Evolutionary conservation across 176 grass and related monocot genomes (phyloP).

Genomic region (Typha latifolia): DNA sequence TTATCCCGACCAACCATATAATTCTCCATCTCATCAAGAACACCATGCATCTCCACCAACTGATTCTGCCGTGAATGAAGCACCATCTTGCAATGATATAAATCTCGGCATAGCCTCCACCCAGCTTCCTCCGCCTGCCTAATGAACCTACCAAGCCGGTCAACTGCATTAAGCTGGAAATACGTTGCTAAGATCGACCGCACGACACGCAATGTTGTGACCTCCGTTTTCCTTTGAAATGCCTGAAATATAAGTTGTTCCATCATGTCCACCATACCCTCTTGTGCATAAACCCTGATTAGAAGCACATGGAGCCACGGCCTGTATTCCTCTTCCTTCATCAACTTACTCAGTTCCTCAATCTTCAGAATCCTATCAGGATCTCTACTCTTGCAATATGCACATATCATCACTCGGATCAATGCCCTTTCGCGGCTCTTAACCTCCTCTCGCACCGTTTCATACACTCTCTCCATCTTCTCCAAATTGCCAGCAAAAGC

Average conservation of each 20-base stretch:
- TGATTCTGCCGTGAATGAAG: slow-evolving; percentile 25
- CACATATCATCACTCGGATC: slow-evolving; percentile 29
- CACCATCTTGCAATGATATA: slow-evolving; percentile 47
- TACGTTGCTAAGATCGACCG: slow-evolving; percentile 19
- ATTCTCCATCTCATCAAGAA: slow-evolving; percentile 36
- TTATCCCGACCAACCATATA: slow-evolving; percentile 21
- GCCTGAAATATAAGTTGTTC: slow-evolving; percentile 32
- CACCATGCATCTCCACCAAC: slow-evolving; percentile 26
- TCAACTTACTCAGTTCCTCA: slow-evolving; percentile 25
- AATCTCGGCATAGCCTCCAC: slow-evolving; percentile 28
- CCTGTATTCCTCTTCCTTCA: slow-evolving; percentile 28
- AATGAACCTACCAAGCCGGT: slow-evolving; percentile 29
- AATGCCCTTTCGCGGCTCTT: slow-evolving; percentile 11
- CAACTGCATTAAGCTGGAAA: slow-evolving; percentile 25
- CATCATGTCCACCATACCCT: slow-evolving; percentile 29
- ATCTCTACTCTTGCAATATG: slow-evolving; percentile 22
- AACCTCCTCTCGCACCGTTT: slow-evolving; percentile 22
- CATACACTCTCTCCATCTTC: slow-evolving; percentile 42
- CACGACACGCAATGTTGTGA: slow-evolving; percentile 17
- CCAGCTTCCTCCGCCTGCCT: slow-evolving; percentile 36
- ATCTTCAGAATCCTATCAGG: slow-evolving; percentile 20
- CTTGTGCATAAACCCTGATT: slow-evolving; percentile 42
- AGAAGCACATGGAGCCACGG: slow-evolving; percentile 33
- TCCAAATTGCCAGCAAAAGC: slow-evolving; percentile 22
- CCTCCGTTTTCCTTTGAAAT: slow-evolving; percentile 16